Base-by-base conservation (phyloP, 306 rosid genomes). In the Leucaena leucocephala region DNA sequence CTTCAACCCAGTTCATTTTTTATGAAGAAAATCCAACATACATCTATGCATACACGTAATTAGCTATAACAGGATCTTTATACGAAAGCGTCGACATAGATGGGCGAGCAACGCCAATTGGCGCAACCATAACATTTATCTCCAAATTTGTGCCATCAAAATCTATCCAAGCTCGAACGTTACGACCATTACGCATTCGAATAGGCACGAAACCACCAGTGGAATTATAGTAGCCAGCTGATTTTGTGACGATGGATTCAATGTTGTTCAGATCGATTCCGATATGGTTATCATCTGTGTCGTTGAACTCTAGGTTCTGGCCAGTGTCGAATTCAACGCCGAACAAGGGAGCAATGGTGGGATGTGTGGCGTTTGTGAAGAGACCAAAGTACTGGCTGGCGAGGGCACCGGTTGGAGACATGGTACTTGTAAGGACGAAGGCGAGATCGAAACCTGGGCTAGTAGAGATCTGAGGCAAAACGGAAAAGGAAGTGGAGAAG, bases 261-360 rank as follows among this genome's bases (percentile, higher is more conserved):
- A 91, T 34, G 45, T 62, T 82, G 77, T 95, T 91, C 66, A 92
- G 86, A 72, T 95, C 89, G 68, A 95, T 85, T 3, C 98, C 98
- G 83, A 95, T 81, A 75, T 95, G 98, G 44, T 91, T 95, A 5
- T 83, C 91, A 63, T 89, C 79, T 0, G 78, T 89, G 71, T 95
- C 98, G 50, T 86, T 86, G 89, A 92, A 91, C 76, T 94, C 98
- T 0, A 95, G 91, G 84, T 91, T 94, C 35, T 75, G 86, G 0
- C 98, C 98, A 2, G 91, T 88, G 45, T 94, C 98, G 83, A 94
- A 94, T 44, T 92, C 96, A 19, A 94, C 91, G 61, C 90, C 98
- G 40, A 92, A 48, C 5, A 94, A 88, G 2, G 98, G 97, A 66
- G 87, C 86, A 3, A 35, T 74, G 21, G 79, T 0, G 16, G 86